Evolutionary conservation across 1,284 basidiomycete genomes (phyloP), one percentile per base, ranked within the genome.

Genomic region (Vanrija humicola): DNA sequence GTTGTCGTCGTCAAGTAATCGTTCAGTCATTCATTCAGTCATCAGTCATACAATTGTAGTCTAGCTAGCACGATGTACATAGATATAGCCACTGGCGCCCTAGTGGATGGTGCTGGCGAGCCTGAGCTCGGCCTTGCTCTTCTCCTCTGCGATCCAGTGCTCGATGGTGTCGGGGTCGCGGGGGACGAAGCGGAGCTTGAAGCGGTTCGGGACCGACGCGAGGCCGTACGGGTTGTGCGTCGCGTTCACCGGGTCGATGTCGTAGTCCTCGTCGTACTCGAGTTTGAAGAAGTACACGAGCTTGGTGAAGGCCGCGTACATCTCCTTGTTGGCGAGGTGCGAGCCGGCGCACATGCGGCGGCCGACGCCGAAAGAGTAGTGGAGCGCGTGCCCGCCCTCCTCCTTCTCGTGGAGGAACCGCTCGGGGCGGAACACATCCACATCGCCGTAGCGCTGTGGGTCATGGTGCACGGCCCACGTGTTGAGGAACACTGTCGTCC

Each of bases 401-500:
- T 47, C 45, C 55, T 56, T 61, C 43, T 47, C 48, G 45, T 54
- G 21, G 45, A 55, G 38, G 59, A 52, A 56, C 48, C 61, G 61
- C 51, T 62, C 61, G 42, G 61, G 61, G 23, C 56, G 61, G 56
- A 59, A 59, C 28, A 43, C 48, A 14, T 52, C 48, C 34, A 45
- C 47, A 50, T 61, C 52, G 46, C 49, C 52, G 55, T 61, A 61
- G 18, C 55, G 55, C 40, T 39, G 16, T 28, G 43, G 38, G 44
- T 68, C 52, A 46, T 68, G 67, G 52, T 69, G 66, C 38, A 70
- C 66, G 2, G 66, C 67, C 66, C 66, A 72, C 10, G 64, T 66
- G 63, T 70, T 70, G 44, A 72, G 59, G 52, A 70, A 70, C 39
- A 70, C 66, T 21, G 68, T 70, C 6, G 67, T 66, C 38, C 63